phyloP scores from a whole-genome alignment of 176 grass and related monocot species.

The Coix lacrymajobi region DNA sequence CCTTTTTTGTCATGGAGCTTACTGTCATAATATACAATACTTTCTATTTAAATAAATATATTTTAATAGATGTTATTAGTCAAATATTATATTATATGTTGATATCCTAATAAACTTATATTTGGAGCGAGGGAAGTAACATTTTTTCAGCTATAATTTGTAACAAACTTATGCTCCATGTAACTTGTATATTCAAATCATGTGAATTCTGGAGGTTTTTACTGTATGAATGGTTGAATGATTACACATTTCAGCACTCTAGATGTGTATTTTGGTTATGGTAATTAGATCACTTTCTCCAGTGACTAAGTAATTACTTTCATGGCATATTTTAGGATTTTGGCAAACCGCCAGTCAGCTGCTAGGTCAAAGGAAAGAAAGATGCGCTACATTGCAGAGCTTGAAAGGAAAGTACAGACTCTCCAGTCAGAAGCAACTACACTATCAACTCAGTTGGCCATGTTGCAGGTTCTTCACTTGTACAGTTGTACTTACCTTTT shows the following conservation, averaged over 20 bases:
- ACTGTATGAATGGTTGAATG: neutral
- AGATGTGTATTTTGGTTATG: neutral
- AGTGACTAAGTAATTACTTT: neutral
- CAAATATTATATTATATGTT: neutral
- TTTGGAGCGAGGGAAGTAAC: neutral
- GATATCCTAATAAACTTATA: neutral
- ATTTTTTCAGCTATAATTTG: neutral
- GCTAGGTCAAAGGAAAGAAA: conserved; percentile 99
- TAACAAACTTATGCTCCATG: neutral
- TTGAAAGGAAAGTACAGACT: conserved; percentile 83
- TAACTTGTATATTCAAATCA: neutral
- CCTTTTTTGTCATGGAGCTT: neutral
- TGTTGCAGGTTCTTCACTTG: conserved; percentile 71
- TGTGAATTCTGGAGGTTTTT: neutral
- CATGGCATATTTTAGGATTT: conserved; percentile 47
- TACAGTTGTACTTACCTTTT: conserved; percentile 5
- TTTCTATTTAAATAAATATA: neutral
- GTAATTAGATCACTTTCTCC: neutral
- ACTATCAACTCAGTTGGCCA: conserved; percentile 70
- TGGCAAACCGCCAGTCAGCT: conserved; percentile 95
- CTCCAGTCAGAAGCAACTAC: conserved; percentile 89
- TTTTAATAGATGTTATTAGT: neutral
- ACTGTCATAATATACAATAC: neutral
- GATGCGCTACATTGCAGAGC: conserved; percentile 92
- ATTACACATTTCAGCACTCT: neutral